These are phyloP conservation scores for Fusarium gaditjirri DNA, from an alignment of 2,329 filamentous ascomycete genomes.

Conservation along the genomic window DNA sequence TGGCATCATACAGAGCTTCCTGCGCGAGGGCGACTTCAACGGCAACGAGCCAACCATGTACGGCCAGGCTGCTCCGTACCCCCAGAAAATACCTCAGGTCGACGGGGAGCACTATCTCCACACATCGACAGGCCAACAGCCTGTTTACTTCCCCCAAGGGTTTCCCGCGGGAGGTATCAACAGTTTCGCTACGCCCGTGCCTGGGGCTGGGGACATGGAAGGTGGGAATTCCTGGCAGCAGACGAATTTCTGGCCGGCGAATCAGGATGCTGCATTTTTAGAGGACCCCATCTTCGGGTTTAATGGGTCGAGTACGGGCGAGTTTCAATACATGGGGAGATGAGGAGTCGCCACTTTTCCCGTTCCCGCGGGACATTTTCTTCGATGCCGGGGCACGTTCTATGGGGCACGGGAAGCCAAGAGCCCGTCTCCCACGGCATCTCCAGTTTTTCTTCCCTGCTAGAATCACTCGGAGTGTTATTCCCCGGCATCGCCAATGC, in stretches of 20 bases:
- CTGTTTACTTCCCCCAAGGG: constrained; percentile 12
- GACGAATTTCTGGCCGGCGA: constrained; percentile 7
- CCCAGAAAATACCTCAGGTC: constrained; percentile 13
- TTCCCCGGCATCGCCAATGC: constrained; percentile 1
- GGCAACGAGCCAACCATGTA: not conserved
- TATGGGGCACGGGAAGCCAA: not conserved
- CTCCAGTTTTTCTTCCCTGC: constrained; percentile 5
- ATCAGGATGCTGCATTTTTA: constrained; percentile 25
- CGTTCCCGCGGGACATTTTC: not conserved
- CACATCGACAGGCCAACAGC: not conserved
- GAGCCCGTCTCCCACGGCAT: not conserved
- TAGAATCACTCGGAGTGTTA: not conserved
- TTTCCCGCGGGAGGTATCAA: constrained; percentile 16
- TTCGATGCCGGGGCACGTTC: not conserved
- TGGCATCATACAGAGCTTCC: constrained; percentile 51
- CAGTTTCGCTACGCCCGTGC: not conserved
- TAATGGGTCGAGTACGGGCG: constrained; percentile 46
- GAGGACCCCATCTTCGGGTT: constrained; percentile 49
- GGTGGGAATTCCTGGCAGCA: constrained; percentile 17
- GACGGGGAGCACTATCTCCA: constrained; percentile 20
- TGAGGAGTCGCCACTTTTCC: not conserved
- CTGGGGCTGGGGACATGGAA: not conserved
- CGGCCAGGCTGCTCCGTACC: not conserved
- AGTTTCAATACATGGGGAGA: constrained; percentile 30
- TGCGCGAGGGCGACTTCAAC: constrained; percentile 38